Evolutionary conservation across 2,329 filamentous ascomycete genomes (phyloP), one percentile per base, ranked within the genome.

Genomic region (Paraconiothyrium sp.): DNA sequence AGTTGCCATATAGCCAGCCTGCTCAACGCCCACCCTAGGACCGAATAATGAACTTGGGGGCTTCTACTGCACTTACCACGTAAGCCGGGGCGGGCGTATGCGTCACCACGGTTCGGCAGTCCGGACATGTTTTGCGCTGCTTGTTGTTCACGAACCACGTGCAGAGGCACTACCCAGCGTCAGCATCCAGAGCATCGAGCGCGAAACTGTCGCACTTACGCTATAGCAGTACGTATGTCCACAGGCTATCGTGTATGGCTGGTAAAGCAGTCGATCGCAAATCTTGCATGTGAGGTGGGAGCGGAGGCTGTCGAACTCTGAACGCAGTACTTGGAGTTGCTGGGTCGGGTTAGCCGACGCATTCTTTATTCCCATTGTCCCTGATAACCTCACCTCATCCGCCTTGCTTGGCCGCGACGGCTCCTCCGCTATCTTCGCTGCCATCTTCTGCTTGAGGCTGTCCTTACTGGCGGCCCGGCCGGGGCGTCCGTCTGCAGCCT

Each of bases 191-290:
- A 3, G 27, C 22, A 13, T 37, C n/a, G 9, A 70, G 20, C 74
- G 72, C 20, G n/a, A 27, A 27, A 22, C 43, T 14, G 70, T 20
- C 27, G 48, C 9, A 78, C 84, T 75, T 66, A 88, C 86, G 48
- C 85, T 87, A 73, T 92, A 92, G 79, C 89, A 92, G 76, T 90
- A 91, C 7, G 89, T 91, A 74, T 92, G 89, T 3, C 89, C 89
- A 69, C 89, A 92, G 7, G 83, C 83, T 56, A 91, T 83, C 20
- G 87, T 89, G 77, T 88, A 92, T 1, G 89, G 89, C 75, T 91
- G 89, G 77, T 90, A 91, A 54, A 91, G 83, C 52, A 89, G 84
- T 58, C 86, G 84, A 67, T 90, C 86, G 76, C 89, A 92, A 64
- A 92, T 88, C 65, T 88, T 88, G 79, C 89, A 92, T 60, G 87